These are phyloP conservation scores for Aspergillus transmontanensis DNA, from an alignment of 2,329 filamentous ascomycete genomes.

Conservation along the genomic window DNA sequence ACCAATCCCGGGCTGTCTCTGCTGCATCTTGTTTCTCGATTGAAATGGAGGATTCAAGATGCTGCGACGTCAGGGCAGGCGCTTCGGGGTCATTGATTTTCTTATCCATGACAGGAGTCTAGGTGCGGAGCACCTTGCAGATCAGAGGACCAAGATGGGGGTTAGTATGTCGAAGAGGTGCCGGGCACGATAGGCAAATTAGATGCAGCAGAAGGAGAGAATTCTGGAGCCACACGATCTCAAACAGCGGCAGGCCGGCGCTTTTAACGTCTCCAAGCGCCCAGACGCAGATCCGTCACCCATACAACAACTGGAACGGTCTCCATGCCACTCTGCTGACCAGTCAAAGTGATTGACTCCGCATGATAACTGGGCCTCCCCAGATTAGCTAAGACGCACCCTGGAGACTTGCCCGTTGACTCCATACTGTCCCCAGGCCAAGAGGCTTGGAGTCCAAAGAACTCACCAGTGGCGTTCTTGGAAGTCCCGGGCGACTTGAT, in stretches of 20 bases:
- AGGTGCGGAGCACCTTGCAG: conserved; percentile 1
- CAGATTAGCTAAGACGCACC: conserved; percentile 1
- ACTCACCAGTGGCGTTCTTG: conserved; percentile 8
- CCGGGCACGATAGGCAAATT: conserved; percentile 9
- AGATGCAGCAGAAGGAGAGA: conserved; percentile 9
- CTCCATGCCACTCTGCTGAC: neutral
- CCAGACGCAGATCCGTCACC: neutral
- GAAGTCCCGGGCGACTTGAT: neutral
- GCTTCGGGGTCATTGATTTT: conserved; percentile 14
- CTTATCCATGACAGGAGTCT: conserved; percentile 12
- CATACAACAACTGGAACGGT: neutral
- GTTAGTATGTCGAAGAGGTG: neutral
- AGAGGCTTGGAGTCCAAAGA: conserved; percentile 13
- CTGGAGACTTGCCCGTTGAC: neutral
- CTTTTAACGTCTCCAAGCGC: conserved; percentile 4
- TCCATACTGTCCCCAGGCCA: conserved; percentile 5
- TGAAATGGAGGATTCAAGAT: conserved; percentile 7
- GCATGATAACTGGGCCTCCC: neutral
- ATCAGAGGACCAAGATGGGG: conserved; percentile 1
- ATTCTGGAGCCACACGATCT: neutral
- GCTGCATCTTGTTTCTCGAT: conserved; percentile 13
- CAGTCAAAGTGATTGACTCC: neutral
- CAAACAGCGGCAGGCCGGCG: neutral
- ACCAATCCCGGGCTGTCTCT: conserved; percentile 15
- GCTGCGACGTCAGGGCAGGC: conserved; percentile 2